A percentile compares a stretch with the other conserved stretches of the same genome.
phyloP scores from a whole-genome alignment of 306 rosid genomes.

The Cicer bijugum region DNA sequence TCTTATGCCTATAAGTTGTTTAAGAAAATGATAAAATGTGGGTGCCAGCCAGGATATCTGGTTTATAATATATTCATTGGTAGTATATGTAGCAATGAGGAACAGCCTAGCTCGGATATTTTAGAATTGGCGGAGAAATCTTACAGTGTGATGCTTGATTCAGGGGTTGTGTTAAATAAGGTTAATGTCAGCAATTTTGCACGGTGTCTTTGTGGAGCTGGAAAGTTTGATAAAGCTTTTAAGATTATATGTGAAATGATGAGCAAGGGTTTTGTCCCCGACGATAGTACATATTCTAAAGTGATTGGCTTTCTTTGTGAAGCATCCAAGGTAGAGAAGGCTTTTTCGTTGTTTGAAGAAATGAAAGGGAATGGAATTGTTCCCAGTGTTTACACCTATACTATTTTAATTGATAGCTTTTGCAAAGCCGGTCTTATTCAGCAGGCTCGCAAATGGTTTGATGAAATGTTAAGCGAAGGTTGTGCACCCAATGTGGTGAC shows the following conservation, averaged over 20 bases:
- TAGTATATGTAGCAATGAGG: constrained; percentile 61
- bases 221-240: constrained; percentile 76
- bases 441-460: constrained; percentile 80
- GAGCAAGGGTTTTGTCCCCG: constrained; percentile 79
- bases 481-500: constrained; percentile 85
- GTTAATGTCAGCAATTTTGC: constrained; percentile 74
- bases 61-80: constrained; percentile 79
- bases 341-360: constrained; percentile 71
- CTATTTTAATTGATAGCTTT: constrained; percentile 79
- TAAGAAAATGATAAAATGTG: constrained; percentile 67
- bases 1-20: constrained; percentile 77
- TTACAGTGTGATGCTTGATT: constrained; percentile 74
- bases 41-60: constrained; percentile 74
- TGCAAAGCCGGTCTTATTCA: constrained; percentile 80
- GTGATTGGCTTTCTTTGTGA: constrained; percentile 79
- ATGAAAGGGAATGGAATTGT: constrained; percentile 73
- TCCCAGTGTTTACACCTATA: constrained; percentile 85
- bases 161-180: constrained; percentile 72
- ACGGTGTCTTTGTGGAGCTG: constrained; percentile 71
- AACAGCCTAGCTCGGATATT: constrained; percentile 56
- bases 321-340: constrained; percentile 77
- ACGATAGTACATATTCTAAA: constrained; percentile 76
- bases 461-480: constrained; percentile 76
- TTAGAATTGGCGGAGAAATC: constrained; percentile 80
- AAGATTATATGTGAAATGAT: constrained; percentile 76